phyloP scores from a whole-genome alignment of 805 yeast species.

The Cyberlindnera americana region DNA sequence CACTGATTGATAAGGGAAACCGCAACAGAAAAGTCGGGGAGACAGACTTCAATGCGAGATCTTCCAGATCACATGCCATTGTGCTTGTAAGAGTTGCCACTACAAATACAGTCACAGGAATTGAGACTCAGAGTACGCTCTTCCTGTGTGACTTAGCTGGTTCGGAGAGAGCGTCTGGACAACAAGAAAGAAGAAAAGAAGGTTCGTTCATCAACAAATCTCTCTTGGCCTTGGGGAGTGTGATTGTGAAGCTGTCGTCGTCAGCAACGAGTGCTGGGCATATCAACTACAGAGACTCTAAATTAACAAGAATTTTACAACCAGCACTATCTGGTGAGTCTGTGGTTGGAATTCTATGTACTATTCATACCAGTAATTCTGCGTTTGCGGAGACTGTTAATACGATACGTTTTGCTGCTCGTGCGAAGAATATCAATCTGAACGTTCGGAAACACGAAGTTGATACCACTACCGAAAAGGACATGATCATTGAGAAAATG shows the following conservation, averaged over 20 bases:
- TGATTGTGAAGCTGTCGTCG: constrained; percentile 66
- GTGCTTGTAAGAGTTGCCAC: constrained; percentile 60
- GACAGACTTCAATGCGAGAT: constrained; percentile 83
- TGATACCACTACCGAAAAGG: constrained; percentile 38
- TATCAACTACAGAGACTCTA: constrained; percentile 91
- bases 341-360: constrained; percentile 80
- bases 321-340: constrained; percentile 90
- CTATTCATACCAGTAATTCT: constrained; percentile 64
- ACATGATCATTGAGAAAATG: constrained; percentile 52
- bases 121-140: constrained; percentile 51
- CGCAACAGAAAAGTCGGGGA: constrained; percentile 73
- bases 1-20: constrained; percentile 66
- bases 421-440: constrained; percentile 83
- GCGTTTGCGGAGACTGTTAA: constrained; percentile 76
- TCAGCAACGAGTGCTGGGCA: constrained; percentile 47
- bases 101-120: constrained; percentile 38
- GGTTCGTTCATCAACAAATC: constrained; percentile 93
- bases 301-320: constrained; percentile 83
- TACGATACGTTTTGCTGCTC: constrained; percentile 86
- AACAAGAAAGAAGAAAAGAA: constrained; percentile 79
- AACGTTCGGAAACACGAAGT: constrained; percentile 53
- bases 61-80: constrained; percentile 91
- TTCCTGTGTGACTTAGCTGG: constrained; percentile 96
- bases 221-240: constrained; percentile 83
- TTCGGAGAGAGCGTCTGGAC: constrained; percentile 75